Evolutionary conservation across 2,329 filamentous ascomycete genomes (phyloP).

Genomic region (Xylaria sp.): DNA sequence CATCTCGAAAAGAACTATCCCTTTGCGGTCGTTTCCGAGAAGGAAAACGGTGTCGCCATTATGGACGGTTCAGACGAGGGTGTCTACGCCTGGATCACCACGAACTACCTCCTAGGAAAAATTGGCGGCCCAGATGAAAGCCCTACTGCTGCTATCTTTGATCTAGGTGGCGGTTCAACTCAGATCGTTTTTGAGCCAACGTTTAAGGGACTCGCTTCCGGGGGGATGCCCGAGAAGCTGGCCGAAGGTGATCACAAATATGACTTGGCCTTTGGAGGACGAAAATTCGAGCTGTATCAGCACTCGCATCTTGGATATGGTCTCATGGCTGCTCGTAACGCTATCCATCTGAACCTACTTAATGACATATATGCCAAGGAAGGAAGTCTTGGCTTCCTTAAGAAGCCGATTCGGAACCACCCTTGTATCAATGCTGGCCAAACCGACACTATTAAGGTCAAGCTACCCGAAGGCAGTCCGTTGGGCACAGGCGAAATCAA

Average conservation of each 20-base stretch:
- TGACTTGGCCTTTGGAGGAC: slow-evolving; percentile 85
- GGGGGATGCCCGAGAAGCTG: slow-evolving; percentile 85
- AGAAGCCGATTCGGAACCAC: slow-evolving; percentile 48
- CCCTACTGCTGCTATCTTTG: slow-evolving; percentile 92
- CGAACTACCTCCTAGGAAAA: slow-evolving; percentile 97
- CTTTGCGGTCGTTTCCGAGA: slow-evolving; percentile 88
- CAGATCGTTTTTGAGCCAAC: slow-evolving; percentile 99
- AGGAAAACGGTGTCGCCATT: slow-evolving; percentile 87
- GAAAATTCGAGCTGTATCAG: slow-evolving; percentile 92
- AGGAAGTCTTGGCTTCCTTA: slow-evolving; percentile 51
- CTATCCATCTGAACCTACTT: slow-evolving; percentile 79
- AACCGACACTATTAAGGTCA: slow-evolving; percentile 74
- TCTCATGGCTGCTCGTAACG: slow-evolving; percentile 90
- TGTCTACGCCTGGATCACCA: slow-evolving; percentile 98
- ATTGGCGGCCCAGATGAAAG: slow-evolving; percentile 91
- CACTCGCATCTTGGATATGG: slow-evolving; percentile 98
- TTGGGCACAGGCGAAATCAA: slow-evolving; percentile 66
- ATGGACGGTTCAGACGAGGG: slow-evolving; percentile 98
- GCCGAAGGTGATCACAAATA: slow-evolving; percentile 96
- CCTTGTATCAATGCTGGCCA: slow-evolving; percentile 80
- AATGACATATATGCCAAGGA: slow-evolving; percentile 70
- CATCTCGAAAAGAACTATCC: slow-evolving; percentile 89
- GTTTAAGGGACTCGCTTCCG: slow-evolving; percentile 73
- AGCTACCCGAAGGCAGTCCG: slow-evolving; percentile 68
- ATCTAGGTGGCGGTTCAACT: slow-evolving; percentile 94